Conservation (phyloP, 2,329 filamentous ascomycete species). For the Fusarium sp. region DNA sequence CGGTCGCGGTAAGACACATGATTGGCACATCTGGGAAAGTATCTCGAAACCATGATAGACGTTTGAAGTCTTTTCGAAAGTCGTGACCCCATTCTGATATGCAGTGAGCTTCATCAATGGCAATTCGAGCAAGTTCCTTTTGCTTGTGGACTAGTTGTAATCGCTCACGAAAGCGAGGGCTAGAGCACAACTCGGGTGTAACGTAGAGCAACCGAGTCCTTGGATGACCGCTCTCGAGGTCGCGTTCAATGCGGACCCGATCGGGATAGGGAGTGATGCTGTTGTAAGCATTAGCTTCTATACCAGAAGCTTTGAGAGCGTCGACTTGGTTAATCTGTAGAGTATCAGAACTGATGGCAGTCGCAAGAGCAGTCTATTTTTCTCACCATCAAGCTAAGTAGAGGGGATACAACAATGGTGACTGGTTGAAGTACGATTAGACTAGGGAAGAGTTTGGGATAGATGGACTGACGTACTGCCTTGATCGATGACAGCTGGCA, state of each 20-base stretch:
- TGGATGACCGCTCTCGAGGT: slow-evolving; percentile 89
- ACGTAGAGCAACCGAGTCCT: slow-evolving; percentile 87
- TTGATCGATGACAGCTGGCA: slow-evolving; percentile 87
- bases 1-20: slow-evolving; percentile 92
- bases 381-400: slow-evolving; percentile 85
- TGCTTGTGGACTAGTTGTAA: slow-evolving; percentile 80
- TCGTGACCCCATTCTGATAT: slow-evolving; percentile 99
- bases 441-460: slow-evolving; percentile 2
- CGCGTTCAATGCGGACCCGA: slow-evolving; percentile 76
- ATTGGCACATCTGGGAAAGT: slow-evolving; percentile 87
- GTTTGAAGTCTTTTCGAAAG: slow-evolving; percentile 92
- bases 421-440: slow-evolving; percentile 60
- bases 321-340: slow-evolving; percentile 89
- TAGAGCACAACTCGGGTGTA: slow-evolving; percentile 87
- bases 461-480: slow-evolving; percentile 71
- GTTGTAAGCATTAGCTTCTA: slow-evolving; percentile 88
- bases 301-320: slow-evolving; percentile 76
- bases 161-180: slow-evolving; percentile 79
- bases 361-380: slow-evolving; percentile 26
- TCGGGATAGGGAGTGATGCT: slow-evolving; percentile 77
- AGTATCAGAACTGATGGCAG: slow-evolving; percentile 19
- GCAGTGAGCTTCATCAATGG: slow-evolving; percentile 94
- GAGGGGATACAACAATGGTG: slow-evolving; percentile 88
- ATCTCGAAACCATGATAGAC: slow-evolving; percentile 84
- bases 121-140: slow-evolving; percentile 85